Evolutionary conservation across 2,329 filamentous ascomycete genomes (phyloP), one percentile per base, ranked within the genome.

Genomic region (Aaosphaeria arxii): DNA sequence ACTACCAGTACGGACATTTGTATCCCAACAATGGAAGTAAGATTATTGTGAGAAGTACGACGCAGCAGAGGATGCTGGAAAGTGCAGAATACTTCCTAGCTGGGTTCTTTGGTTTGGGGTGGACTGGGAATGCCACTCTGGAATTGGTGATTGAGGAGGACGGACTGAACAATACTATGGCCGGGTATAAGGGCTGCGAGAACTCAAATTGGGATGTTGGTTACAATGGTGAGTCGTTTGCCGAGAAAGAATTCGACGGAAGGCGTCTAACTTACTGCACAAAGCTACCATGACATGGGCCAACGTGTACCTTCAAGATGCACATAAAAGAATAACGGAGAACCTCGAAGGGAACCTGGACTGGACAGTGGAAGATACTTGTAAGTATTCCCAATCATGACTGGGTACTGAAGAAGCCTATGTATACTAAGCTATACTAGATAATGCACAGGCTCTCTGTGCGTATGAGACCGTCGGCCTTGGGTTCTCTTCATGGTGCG

Each of bases 381-480:
- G 61, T 65, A 55, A 45, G 55, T 31, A 6, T 48, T 30, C 38
- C 24, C 40, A 0, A 9, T 6, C 11, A 3, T 40, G 42, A 30
- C 28, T 32, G 13, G 33, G 33, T 24, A 47, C 13, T 39, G 66
- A 77, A 1, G 76, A 43, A 33, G 7, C 17, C 17, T 17, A 66
- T 24, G 33, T 36, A 9, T n/a, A 36, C 33, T 36, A 36, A 36
- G 7, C 33, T 36, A 9, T 36, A 75, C 17, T 17, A 66, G 63
- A 84, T 61, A 79, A 86, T 46, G 89, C 87, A 0, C 87, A 91
- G 66, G 84, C 77, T 3, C 76, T 91, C 63, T 91, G 88, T 57
- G 83, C 87, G 0, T 91, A 91, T 61, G 88, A 91, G 67, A 89
- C 86, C 0, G 80, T 89, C n/a, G 83, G 85, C 1, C 84, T 87